Base-by-base conservation (phyloP, 148 eudicot species). In the Dianthus caryophyllus region DNA sequence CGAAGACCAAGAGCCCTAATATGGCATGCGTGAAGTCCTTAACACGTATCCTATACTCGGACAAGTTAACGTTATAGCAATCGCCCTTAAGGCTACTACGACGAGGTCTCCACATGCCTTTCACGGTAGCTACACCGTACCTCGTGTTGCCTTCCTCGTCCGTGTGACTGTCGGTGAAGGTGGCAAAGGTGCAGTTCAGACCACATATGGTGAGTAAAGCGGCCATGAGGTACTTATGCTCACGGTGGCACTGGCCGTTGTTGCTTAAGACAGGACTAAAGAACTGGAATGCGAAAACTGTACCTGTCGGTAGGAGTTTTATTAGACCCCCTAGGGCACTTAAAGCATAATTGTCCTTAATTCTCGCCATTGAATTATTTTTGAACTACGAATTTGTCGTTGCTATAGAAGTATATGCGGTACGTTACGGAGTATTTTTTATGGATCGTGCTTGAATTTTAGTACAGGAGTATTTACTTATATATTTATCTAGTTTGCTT, bases 281-380 rank as follows among this genome's bases (percentile, higher is more conserved):
- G 72, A 85, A 87, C 21, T 87, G 88, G 81, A 75, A 88, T 17
- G 75, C 5, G 80, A 89, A 87, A 21, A 89, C 82, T 6, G 96
- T 89, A 36, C 96, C 96, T 0, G 89, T 84, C 17, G 96, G 91
- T 29, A 89, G 85, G 52, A 89, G 84, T 66, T 77, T 84, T 15
- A 86, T 63, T 13, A 89, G 86, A 79, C 78, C 84, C 5, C 82
- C 89, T 31, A 89, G 26, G 17, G 81, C 75, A 25, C 69, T 67
- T 13, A 79, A 60, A 1, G 87, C 73, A 46, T 63, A 67, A 24
- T 76, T 27, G 72, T 61, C 27, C 36, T 51, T 48, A 18, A 39
- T 27, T 17, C 9, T 26, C 0, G 68, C 49, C n/a, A 52, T 39
- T 36, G 36, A 18, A 21, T 39, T 20, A 5, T 61, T 61, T 61